Percentiles rank a stretch among this genome's conserved stretches.
Conservation (phyloP, 805 yeast genomes). For the Candida takata region DNA sequence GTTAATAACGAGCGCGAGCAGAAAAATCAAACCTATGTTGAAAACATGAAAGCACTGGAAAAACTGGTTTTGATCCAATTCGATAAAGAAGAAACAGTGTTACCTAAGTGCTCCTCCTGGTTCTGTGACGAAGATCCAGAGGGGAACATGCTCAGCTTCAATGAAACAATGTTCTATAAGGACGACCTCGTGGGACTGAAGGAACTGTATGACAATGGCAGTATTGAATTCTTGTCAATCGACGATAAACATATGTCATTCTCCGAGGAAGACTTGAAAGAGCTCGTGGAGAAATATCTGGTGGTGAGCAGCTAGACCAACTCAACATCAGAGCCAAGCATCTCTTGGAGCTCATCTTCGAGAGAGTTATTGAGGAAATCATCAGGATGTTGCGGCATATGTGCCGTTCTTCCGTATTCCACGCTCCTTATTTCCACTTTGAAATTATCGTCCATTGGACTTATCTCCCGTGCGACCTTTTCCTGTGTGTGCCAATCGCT, state of each 20-base stretch:
- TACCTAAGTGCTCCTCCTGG: slow-evolving; percentile 69
- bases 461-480: too few relatives aligned
- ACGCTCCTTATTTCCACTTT: too few relatives aligned
- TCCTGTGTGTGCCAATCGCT: too few relatives aligned
- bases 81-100: slow-evolving; percentile 55
- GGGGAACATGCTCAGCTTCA: slow-evolving; percentile 34
- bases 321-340: slow-evolving; percentile 22
- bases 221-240: slow-evolving; percentile 42
- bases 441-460: background rate
- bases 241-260: slow-evolving; percentile 63
- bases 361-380: slow-evolving; percentile 6
- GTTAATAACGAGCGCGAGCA: slow-evolving; percentile 53
- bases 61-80: slow-evolving; percentile 56
- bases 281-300: slow-evolving; percentile 38
- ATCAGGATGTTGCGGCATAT: too few relatives aligned
- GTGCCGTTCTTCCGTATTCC: too few relatives aligned
- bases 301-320: slow-evolving; percentile 22
- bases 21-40: slow-evolving; percentile 33
- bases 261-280: slow-evolving; percentile 41
- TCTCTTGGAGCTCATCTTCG: slow-evolving; percentile 9
- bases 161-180: slow-evolving; percentile 42
- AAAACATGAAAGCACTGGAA: slow-evolving; percentile 38
- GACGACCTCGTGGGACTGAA: slow-evolving; percentile 56
- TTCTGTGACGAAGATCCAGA: slow-evolving; percentile 44
- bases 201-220: slow-evolving; percentile 34